Base-by-base conservation (phyloP, 1,284 basidiomycete species). In the Irpex sp. region DNA sequence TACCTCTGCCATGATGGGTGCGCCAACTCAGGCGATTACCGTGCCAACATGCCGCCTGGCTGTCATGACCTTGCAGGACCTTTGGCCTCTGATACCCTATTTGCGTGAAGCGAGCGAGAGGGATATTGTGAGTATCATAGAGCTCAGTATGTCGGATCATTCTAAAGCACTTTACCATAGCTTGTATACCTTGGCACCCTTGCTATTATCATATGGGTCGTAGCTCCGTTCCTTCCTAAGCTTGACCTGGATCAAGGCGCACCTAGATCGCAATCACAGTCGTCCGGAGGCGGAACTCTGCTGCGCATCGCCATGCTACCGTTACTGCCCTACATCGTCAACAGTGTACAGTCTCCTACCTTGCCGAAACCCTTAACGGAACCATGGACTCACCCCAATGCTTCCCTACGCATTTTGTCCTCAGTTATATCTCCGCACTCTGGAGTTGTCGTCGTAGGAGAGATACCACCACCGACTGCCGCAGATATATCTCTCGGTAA, bases 371-470 rank as follows among this genome's bases (percentile, higher is more conserved):
- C 85, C 51, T 74, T 85, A 8, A 66, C 68, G 21, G 74, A 78
- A 64, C 81, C 88, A 1, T 90, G 85, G 70, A 74, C 75, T 15
- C 84, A 83, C 65, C 81, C 84, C 1, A 75, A 71, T 3, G 82
- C 82, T 55, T 82, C 84, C 2, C 76, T 94, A n/a, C 82, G 81
- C 40, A 84, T 95, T 11, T 83, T 93, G 56, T 91, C 85, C 1
- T 84, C 90, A 0, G 82, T 83, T 37, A 80, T 87, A 59, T 92
- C 92, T 37, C 72, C 81, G 13, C 71, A 68, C n/a, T 94, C 92
- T 0, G 94, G 94, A 1, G 75, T 87, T 11, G 84, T 96, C 15
- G 83, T 90, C 1, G 93, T 96, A 5, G 94, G 86, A 17, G 91
- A 96, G 69, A 79, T 86, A 38, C 71, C 87, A 2, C 77, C 81